Conservation (phyloP, 768 basidiomycete genomes). For the Lepiota subincarnata region DNA sequence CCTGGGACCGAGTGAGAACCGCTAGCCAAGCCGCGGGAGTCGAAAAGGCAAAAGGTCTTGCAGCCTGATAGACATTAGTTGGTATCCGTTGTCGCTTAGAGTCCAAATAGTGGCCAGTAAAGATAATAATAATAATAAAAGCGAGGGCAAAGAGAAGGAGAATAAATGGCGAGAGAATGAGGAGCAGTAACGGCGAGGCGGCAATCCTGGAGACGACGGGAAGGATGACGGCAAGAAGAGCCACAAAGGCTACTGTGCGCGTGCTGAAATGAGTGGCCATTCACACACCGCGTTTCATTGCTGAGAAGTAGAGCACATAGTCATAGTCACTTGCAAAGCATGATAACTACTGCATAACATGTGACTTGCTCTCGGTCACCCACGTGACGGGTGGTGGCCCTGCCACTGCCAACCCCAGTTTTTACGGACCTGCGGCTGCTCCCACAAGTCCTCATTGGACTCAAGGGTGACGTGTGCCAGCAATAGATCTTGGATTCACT, state of each 20-base stretch:
- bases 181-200: constrained; percentile 61
- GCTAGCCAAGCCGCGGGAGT: constrained; percentile 96
- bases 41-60: constrained; percentile 79
- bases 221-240: constrained; percentile 50
- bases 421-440: too few species aligned
- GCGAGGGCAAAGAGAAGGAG: constrained; percentile 42
- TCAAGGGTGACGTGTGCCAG: too few species aligned
- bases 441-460: too few species aligned
- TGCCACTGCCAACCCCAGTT: too few species aligned
- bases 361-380: too few species aligned
- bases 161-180: constrained; percentile 62
- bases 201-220: constrained; percentile 52
- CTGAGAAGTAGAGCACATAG: background rate
- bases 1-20: constrained; percentile 75
- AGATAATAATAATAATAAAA: constrained; percentile 51
- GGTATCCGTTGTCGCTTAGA: constrained; percentile 25
- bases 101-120: constrained; percentile 59
- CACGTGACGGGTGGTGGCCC: constrained; percentile 1
- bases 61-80: constrained; percentile 49
- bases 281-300: background rate
- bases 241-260: constrained; percentile 53
- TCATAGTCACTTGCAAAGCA: too few species aligned
- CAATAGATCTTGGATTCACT: background rate
- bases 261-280: constrained; percentile 41
- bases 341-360: too few species aligned